Conservation (phyloP, 441 rosid species). For the Aleurites moluccanus region DNA sequence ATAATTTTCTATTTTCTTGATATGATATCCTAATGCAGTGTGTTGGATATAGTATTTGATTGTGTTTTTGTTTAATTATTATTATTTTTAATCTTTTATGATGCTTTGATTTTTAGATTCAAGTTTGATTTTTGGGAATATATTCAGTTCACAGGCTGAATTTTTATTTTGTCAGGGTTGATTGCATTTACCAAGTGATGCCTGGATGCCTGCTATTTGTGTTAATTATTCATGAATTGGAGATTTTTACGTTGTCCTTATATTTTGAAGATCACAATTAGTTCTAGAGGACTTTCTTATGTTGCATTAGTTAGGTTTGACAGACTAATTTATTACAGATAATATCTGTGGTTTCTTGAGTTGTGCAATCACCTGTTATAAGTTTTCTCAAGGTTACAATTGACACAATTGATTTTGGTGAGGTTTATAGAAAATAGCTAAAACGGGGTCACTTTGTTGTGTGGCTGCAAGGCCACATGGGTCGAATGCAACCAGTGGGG, state of each 20-base stretch:
- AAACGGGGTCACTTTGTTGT: slow-evolving; percentile 74
- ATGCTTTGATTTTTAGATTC: neutral
- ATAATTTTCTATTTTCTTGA: no score
- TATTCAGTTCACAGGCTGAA: neutral
- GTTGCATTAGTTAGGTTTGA: neutral
- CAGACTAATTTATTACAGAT: neutral
- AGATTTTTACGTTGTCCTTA: neutral
- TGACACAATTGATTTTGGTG: slow-evolving; percentile 9
- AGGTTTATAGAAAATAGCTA: slow-evolving; percentile 48
- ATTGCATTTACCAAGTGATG: no score
- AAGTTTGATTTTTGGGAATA: neutral
- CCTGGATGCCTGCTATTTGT: neutral
- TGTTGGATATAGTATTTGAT: neutral
- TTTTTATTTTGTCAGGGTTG: slow-evolving; percentile 4
- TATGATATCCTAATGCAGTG: no score
- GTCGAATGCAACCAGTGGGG: slow-evolving; percentile 45
- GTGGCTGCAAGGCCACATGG: slow-evolving; percentile 86
- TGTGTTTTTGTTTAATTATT: neutral
- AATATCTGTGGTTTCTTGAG: neutral
- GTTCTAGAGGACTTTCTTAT: neutral
- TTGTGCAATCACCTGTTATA: neutral
- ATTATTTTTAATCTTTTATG: neutral
- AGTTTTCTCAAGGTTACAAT: slow-evolving; percentile 19
- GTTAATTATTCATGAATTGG: neutral
- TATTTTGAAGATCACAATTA: neutral